phyloP scores from a whole-genome alignment of 2,329 filamentous ascomycete species.

The Aspergillus sp. region DNA sequence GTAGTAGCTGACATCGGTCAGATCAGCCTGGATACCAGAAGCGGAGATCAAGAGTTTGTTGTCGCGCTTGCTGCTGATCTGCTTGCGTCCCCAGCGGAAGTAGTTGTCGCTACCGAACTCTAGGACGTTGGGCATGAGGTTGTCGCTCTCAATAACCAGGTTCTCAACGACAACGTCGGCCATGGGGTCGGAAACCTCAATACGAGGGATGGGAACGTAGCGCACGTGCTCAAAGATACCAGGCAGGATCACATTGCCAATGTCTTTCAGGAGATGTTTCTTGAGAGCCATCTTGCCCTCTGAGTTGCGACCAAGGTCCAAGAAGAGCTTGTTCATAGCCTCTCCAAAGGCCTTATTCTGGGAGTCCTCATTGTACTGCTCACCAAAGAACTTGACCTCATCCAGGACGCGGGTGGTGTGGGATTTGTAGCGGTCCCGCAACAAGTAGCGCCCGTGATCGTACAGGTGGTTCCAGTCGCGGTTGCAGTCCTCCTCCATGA shows the following conservation, averaged over 20 bases:
- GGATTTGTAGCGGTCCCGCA: conserved; percentile 77
- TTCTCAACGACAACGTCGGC: conserved; percentile 91
- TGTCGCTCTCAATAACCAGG: conserved; percentile 89
- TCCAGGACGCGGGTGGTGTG: conserved; percentile 83
- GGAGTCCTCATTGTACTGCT: conserved; percentile 82
- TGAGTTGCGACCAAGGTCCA: conserved; percentile 78
- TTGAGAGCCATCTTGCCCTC: conserved; percentile 85
- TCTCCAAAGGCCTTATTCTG: conserved; percentile 75
- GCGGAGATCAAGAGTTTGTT: conserved; percentile 80
- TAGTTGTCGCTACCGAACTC: conserved; percentile 91
- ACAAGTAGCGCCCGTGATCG: conserved; percentile 75
- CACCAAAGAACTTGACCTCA: conserved; percentile 80
- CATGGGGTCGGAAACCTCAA: conserved; percentile 80
- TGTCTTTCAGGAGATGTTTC: conserved; percentile 81
- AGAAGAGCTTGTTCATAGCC: conserved; percentile 77
- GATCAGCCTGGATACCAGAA: conserved; percentile 85
- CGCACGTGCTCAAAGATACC: conserved; percentile 73
- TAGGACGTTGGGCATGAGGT: conserved; percentile 86
- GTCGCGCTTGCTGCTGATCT: conserved; percentile 69
- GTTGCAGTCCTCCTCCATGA: conserved; percentile 73
- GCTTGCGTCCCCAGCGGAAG: conserved; percentile 90
- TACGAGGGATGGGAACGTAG: conserved; percentile 88
- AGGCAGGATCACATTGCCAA: conserved; percentile 81
- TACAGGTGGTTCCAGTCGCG: conserved; percentile 78
- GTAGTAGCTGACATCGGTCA: conserved; percentile 86